Percentiles rank a stretch among this genome's conserved stretches.
phyloP scores from a whole-genome alignment of 768 basidiomycete species.

The Boletus pseudopeckii region DNA sequence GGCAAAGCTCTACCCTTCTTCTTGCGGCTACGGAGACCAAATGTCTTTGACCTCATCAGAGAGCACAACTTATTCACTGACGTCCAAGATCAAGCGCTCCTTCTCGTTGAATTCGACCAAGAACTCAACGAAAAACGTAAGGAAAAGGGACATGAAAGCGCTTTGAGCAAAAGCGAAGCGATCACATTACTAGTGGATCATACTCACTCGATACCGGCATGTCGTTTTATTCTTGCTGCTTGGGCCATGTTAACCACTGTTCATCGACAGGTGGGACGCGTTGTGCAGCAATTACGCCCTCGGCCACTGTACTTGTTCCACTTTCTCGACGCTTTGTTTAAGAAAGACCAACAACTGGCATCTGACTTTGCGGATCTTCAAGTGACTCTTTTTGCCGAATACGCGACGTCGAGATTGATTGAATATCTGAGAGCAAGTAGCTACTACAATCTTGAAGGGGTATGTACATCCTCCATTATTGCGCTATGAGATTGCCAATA shows the following conservation, averaged over 20 bases:
- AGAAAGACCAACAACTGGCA: slow-evolving; percentile 79
- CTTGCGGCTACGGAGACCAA: slow-evolving; percentile 77
- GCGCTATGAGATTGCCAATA: background rate
- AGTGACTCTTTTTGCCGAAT: slow-evolving; percentile 91
- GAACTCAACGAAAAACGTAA: slow-evolving; percentile 67
- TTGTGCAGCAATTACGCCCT: slow-evolving; percentile 79
- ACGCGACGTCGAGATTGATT: slow-evolving; percentile 71
- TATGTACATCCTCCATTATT: slow-evolving; percentile 26
- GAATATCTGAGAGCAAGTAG: slow-evolving; percentile 90
- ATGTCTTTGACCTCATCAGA: slow-evolving; percentile 92
- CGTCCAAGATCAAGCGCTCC: slow-evolving; percentile 88
- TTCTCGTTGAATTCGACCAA: slow-evolving; percentile 92
- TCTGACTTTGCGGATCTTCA: slow-evolving; percentile 83
- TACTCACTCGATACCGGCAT: slow-evolving; percentile 91
- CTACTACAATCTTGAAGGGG: slow-evolving; percentile 86
- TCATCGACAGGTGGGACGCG: slow-evolving; percentile 65
- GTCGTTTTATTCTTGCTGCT: slow-evolving; percentile 21
- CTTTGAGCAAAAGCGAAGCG: slow-evolving; percentile 62
- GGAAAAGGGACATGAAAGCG: slow-evolving; percentile 38
- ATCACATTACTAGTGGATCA: slow-evolving; percentile 89
- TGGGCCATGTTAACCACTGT: background rate
- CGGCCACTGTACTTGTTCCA: slow-evolving; percentile 83
- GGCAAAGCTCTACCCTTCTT: slow-evolving; percentile 92
- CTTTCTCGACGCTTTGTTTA: slow-evolving; percentile 87
- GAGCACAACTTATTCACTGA: slow-evolving; percentile 94